Evolutionary conservation across 2,329 filamentous ascomycete genomes (phyloP).

Genomic region (Nigrospora oryzae): DNA sequence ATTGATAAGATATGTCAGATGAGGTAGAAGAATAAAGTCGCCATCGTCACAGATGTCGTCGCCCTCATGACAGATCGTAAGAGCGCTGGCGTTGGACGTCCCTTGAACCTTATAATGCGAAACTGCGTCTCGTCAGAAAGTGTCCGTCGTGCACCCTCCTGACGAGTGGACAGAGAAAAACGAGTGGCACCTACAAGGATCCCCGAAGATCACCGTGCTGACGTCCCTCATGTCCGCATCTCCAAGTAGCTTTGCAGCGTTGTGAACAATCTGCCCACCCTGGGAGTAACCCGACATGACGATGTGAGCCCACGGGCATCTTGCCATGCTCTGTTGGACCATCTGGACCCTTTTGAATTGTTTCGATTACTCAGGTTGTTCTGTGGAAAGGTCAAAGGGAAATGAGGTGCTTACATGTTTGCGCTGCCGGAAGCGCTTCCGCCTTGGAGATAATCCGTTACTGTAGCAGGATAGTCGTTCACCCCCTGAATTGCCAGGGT

Average conservation of each 20-base stretch:
- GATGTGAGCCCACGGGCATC: constrained; percentile 35
- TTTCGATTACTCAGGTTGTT: constrained; percentile 5
- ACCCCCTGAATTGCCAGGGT: constrained; percentile 3
- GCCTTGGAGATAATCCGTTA: constrained; percentile 2
- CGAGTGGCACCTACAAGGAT: neutral
- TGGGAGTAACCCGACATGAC: constrained; percentile 39
- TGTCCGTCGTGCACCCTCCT: neutral
- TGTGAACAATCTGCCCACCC: constrained; percentile 30
- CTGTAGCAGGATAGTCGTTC: constrained; percentile 1
- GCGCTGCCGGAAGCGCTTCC: constrained; percentile 22
- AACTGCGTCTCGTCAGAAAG: neutral
- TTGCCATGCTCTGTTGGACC: constrained; percentile 22
- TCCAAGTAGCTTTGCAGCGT: constrained; percentile 29
- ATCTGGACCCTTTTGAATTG: constrained; percentile 1
- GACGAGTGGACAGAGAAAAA: neutral
- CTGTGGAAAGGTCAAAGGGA: neutral
- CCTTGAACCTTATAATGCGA: constrained; percentile 13
- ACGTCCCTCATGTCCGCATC: constrained; percentile 20
- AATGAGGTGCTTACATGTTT: constrained; percentile 23
- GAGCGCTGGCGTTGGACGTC: constrained; percentile 5
- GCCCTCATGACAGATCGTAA: constrained; percentile 21
- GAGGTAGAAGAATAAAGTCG: constrained; percentile 10
- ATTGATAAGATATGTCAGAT: constrained; percentile 11
- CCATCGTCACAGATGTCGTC: constrained; percentile 22
- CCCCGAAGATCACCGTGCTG: constrained; percentile 9